These are phyloP conservation scores for Hypoxylon crocopeplum DNA, from an alignment of 495 filamentous ascomycete species.

Conservation along the genomic window DNA sequence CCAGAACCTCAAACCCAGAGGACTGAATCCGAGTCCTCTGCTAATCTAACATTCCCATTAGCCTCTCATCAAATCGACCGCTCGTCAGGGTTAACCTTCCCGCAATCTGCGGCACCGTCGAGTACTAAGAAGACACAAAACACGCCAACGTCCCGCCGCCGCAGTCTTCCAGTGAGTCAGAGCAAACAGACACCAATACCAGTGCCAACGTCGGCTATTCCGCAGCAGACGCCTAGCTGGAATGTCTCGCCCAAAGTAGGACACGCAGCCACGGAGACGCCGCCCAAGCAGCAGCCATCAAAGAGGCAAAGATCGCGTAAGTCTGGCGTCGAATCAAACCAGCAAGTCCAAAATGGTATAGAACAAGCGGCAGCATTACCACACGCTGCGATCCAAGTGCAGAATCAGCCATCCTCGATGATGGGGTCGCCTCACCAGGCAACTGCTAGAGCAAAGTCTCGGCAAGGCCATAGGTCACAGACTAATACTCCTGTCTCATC, in stretches of 20 bases:
- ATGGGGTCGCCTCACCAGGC: slow-evolving; percentile 36
- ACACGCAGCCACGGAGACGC: slow-evolving; percentile 19
- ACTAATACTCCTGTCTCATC: slow-evolving; percentile 32
- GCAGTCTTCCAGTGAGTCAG: slow-evolving; percentile 34
- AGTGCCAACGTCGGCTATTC: slow-evolving; percentile 21
- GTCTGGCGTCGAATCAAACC: slow-evolving; percentile 15
- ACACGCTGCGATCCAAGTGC: slow-evolving; percentile 17
- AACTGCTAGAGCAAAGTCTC: slow-evolving; percentile 23
- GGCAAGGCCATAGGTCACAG: slow-evolving; percentile 35
- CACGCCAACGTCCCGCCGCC: slow-evolving; percentile 19
- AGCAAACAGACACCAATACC: slow-evolving; percentile 27
- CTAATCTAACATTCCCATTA: slow-evolving; percentile 17
- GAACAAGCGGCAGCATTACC: slow-evolving; percentile 23
- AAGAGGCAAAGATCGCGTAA: slow-evolving; percentile 33
- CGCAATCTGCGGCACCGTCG: slow-evolving; percentile 2
- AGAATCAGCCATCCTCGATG: slow-evolving; percentile 25
- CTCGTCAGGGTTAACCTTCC: background rate
- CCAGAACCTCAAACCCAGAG: slow-evolving; percentile 27
- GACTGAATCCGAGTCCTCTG: slow-evolving; percentile 11
- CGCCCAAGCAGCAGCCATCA: slow-evolving; percentile 27
- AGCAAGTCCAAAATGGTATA: slow-evolving; percentile 16
- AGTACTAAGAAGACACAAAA: slow-evolving; percentile 15
- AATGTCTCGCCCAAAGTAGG: slow-evolving; percentile 18
- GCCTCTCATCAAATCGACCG: slow-evolving; percentile 11
- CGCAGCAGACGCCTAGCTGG: slow-evolving; percentile 27